phyloP scores from a whole-genome alignment of 768 basidiomycete genomes.

The Mycena filopes region DNA sequence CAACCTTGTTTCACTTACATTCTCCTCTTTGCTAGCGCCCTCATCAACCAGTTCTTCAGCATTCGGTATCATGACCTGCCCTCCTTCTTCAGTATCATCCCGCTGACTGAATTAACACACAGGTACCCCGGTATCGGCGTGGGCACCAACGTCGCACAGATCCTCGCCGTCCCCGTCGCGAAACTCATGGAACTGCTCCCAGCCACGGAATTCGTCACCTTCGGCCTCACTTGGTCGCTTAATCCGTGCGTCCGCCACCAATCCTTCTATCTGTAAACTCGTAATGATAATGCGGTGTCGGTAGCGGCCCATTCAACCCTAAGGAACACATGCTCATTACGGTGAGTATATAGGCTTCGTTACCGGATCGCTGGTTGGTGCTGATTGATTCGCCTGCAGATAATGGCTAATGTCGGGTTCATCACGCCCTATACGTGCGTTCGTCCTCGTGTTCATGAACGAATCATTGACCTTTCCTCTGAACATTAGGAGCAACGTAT shows the following conservation, averaged over 20 bases:
- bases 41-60: slow-evolving; percentile 44
- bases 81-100: not conserved
- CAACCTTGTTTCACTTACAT: not conserved
- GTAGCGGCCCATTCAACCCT: slow-evolving; percentile 68
- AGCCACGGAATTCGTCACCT: slow-evolving; percentile 46
- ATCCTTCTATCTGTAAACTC: slow-evolving; percentile 1
- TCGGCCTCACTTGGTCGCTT: slow-evolving; percentile 60
- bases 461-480: too few species aligned
- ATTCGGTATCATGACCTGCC: slow-evolving; percentile 40
- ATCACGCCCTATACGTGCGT: slow-evolving; percentile 53
- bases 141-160: slow-evolving; percentile 54
- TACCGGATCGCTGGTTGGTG: too few species aligned
- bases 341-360: not conserved
- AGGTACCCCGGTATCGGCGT: slow-evolving; percentile 34
- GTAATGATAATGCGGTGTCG: too few species aligned
- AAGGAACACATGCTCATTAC: slow-evolving; percentile 73
- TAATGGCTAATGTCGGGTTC: slow-evolving; percentile 62
- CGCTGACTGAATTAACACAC: too few species aligned
- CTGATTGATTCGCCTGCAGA: slow-evolving; percentile 26
- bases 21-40: slow-evolving; percentile 25
- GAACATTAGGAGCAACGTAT: too few species aligned
- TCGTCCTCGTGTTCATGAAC: not conserved
- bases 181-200: slow-evolving; percentile 48
- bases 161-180: slow-evolving; percentile 59
- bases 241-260: slow-evolving; percentile 45